These are phyloP conservation scores for Cetraspora pellucida DNA, from an alignment of 192 early-diverging fungal genomes.

Conservation along the genomic window DNA sequence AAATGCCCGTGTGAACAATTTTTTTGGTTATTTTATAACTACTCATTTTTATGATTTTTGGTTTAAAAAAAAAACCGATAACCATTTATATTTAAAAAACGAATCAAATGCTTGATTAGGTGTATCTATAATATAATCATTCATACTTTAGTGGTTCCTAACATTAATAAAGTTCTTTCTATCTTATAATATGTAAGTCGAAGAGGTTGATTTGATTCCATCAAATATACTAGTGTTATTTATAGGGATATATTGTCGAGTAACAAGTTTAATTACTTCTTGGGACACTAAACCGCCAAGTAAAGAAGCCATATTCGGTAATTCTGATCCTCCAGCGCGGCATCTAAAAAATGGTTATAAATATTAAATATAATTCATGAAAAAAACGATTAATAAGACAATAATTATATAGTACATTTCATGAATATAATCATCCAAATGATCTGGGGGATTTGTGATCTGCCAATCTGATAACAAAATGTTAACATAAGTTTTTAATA, in stretches of 20 bases:
- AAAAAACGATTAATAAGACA: slow-evolving; percentile 5
- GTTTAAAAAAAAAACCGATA: too few species aligned
- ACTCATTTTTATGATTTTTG: too few species aligned
- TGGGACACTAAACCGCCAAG: slow-evolving; percentile 90
- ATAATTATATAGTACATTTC: slow-evolving; percentile 49
- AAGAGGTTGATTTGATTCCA: slow-evolving; percentile 66
- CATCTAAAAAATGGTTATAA: slow-evolving; percentile 40
- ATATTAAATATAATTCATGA: neutral
- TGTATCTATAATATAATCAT: too few species aligned
- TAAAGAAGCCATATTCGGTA: slow-evolving; percentile 83
- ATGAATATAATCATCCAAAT: slow-evolving; percentile 60
- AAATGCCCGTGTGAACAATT: too few species aligned
- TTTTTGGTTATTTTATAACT: too few species aligned
- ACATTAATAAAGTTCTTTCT: neutral
- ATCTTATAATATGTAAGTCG: slow-evolving; percentile 45
- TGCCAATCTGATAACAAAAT: slow-evolving; percentile 48
- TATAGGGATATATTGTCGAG: slow-evolving; percentile 91
- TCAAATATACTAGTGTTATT: slow-evolving; percentile 87
- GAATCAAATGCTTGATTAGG: too few species aligned
- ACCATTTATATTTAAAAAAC: too few species aligned
- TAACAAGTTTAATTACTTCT: slow-evolving; percentile 94
- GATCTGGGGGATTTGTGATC: slow-evolving; percentile 37
- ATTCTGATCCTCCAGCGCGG: slow-evolving; percentile 72
- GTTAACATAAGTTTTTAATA: slow-evolving; percentile 50
- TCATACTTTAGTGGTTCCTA: too few species aligned